Conservation (phyloP, 306 rosid species). For the Cucumis melo region DNA sequence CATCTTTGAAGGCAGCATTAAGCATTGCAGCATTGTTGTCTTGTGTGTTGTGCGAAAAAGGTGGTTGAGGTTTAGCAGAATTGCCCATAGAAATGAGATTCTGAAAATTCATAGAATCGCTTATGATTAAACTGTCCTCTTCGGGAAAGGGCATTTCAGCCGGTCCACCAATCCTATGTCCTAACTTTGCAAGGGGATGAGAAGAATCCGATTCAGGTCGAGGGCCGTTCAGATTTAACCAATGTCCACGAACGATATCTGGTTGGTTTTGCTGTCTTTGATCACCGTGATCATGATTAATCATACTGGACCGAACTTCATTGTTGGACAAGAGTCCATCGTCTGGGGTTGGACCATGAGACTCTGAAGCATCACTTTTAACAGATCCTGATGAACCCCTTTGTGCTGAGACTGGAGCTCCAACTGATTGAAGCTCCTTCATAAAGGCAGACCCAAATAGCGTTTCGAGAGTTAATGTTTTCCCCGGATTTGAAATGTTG, state of each 20-base stretch:
- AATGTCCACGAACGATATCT: constrained; percentile 41
- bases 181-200: constrained; percentile 27
- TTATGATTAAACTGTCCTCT: constrained; percentile 60
- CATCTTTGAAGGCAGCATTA: constrained; percentile 47
- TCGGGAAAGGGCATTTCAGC: constrained; percentile 51
- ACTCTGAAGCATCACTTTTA: constrained; percentile 41
- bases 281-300: constrained; percentile 33
- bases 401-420: constrained; percentile 91
- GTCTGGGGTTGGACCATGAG: constrained; percentile 29
- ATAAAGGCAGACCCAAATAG: constrained; percentile 95
- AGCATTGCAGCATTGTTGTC: constrained; percentile 47
- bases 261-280: constrained; percentile 35
- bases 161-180: constrained; percentile 39
- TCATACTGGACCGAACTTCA: constrained; percentile 20
- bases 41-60: constrained; percentile 30
- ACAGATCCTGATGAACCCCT: constrained; percentile 46
- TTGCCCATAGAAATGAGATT: constrained; percentile 36
- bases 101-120: constrained; percentile 41
- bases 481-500: constrained; percentile 34
- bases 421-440: constrained; percentile 92
- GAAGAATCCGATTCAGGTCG: constrained; percentile 41
- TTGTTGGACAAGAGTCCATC: constrained; percentile 25
- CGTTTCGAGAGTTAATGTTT: constrained; percentile 66
- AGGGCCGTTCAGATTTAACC: constrained; percentile 39
- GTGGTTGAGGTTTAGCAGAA: constrained; percentile 38